A percentile compares a stretch with the other conserved stretches of the same genome.
Conservation (phyloP, 345 rosid species). For the Eucalyptus cloeziana region DNA sequence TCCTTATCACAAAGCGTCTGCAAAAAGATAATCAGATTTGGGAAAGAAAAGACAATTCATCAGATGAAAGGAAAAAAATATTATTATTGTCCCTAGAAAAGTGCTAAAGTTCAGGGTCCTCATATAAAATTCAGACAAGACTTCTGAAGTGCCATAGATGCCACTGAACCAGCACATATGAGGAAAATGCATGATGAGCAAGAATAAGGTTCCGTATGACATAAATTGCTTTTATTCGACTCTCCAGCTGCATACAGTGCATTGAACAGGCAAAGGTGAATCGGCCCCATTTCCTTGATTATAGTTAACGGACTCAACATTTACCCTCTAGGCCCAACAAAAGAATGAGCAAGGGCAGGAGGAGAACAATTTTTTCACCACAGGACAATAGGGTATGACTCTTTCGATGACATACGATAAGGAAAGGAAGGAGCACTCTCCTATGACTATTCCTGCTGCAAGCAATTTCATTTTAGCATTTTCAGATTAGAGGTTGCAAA, state of each 20-base stretch:
- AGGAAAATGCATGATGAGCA: not conserved
- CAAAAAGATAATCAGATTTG: slow-evolving; percentile 1
- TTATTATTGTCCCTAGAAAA: not conserved
- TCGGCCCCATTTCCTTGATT: not conserved
- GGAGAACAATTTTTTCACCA: not conserved
- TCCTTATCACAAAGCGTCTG: slow-evolving; percentile 88
- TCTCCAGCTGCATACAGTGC: not conserved
- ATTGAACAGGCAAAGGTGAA: not conserved
- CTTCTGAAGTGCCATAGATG: not conserved
- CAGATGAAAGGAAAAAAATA: not conserved
- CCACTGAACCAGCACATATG: not conserved
- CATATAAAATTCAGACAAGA: not conserved
- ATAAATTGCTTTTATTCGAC: not conserved
- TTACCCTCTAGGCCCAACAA: not conserved
- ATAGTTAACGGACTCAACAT: not conserved
- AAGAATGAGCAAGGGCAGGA: not conserved
- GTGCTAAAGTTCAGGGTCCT: not conserved
- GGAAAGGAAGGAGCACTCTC: not conserved
- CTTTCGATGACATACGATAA: not conserved
- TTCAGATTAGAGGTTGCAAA: not conserved
- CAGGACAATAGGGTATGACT: not conserved
- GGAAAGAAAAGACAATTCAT: not conserved
- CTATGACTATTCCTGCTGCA: not conserved
- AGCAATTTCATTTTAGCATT: not conserved
- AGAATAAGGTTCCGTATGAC: not conserved